Base-by-base conservation (phyloP, 2,329 filamentous ascomycete genomes). In the Bertia moriformis region DNA sequence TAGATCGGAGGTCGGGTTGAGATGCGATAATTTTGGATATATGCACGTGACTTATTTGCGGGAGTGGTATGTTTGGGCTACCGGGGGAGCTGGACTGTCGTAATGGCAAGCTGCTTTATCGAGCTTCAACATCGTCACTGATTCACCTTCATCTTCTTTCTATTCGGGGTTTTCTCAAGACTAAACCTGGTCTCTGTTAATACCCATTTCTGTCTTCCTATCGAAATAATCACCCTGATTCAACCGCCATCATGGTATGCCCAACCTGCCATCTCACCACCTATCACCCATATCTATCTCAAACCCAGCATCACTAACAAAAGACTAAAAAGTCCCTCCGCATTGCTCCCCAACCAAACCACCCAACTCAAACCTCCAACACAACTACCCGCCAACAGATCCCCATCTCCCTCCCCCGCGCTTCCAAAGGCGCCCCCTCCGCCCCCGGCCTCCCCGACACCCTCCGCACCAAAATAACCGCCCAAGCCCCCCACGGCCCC, bases 391-490 rank as follows among this genome's bases (percentile, higher is more conserved):
- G 32, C 10, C 10, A 29, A 10, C n/a, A n/a, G n/a, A n/a, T n/a
- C n/a, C n/a, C n/a, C n/a, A n/a, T n/a, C n/a, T 66, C 66, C 55
- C 47, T 51, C 44, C 51, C 51, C 52, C 53, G 65, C 48, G 48
- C 65, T 51, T 63, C 63, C 44, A 65, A 62, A 51, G 63, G 63
- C 42, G 77, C 77, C 19, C 77, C 77, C 45, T 79, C 76, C n/a
- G 75, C 74, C 24, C 74, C 74, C 7, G 75, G 76, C 48, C 65
- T 82, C 42, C 77, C 73, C 56, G 77, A 81, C 55, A 78, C 70
- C 37, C 73, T 82, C 50, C 76, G 77, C 51, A 60, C 67, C 44
- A 35, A 35, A 15, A 35, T 35, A 7, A 35, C 32, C 15, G 10
- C 17, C 32, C 24, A 10, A 29, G 24, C 24, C 10, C 32, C 32